Evolutionary conservation across 1,139 yeast species (phyloP), one percentile per base, ranked within the genome.

Genomic region (Candida glucosophila): DNA sequence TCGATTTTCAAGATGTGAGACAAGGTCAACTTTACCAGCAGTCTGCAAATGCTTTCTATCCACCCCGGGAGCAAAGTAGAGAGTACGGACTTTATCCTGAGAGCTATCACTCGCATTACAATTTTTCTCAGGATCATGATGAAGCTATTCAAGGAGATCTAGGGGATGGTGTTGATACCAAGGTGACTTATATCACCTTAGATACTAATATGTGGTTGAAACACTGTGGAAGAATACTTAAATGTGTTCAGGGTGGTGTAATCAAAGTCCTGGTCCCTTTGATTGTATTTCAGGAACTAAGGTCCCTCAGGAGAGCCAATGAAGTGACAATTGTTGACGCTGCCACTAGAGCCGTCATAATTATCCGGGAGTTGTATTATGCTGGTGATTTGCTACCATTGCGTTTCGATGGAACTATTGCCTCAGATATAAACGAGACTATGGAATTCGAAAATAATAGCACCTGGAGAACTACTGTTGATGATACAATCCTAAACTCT

Each of bases 131-230:
- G 33, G 41, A 49, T 7, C 41, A 40, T 15, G 44, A 51, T 2
- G 44, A 47, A 9, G 18, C 19, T 5, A 21, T 50, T 6, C 62
- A 54, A 27, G 71, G 71, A 9, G 53, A 64, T 39, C 47, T 64
- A 26, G 71, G 71, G 4, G 65, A 61, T 29, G 52, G 60, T 23
- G 70, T 73, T 66, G 79, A 73, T 41, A 60, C 68, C 6, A 48
- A 61, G 6, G 52, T 72, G 21, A 76, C 86, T 0, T 67, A 66
- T 39, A 65, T 79, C 29, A 73, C 85, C 1, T 58, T 79, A 29
- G 92, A 80, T 52, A 80, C 92, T 5, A 79, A 81, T 35, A 74
- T 80, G 33, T 80, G 90, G 90, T 56, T 80, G 36, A 77, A 80
- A 40, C 88, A 79, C 44, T 79, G 86, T 47, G 92, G 90, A 2